Evolutionary conservation across 352 stramenopile genomes (phyloP), one percentile per base, ranked within the genome.

Genomic region (Phytophthora foliorum): DNA sequence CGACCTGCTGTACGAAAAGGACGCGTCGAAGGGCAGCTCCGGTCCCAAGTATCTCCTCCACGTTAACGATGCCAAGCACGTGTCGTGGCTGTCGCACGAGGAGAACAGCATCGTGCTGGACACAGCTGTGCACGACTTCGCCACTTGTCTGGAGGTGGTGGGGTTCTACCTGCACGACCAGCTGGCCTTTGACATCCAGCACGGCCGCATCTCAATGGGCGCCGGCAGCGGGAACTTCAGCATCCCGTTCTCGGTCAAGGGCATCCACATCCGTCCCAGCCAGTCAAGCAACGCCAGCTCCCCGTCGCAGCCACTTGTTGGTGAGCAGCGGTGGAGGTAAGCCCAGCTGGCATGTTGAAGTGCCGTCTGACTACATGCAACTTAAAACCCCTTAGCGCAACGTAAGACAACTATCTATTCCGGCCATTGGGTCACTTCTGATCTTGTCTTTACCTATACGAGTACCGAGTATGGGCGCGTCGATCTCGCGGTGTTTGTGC

Each of bases 141-240:
- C 83, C 48, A 72, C 75, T 36, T 95, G 88, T 58, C 70, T 85
- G 55, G 74, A 86, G 24, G 72, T 95, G 6, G 75, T 95, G 32
- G 67, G 72, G 10, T 69, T 92, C 27, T 94, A 92, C 54, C 53
- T 94, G 17, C 70, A 84, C 31, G 74, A 95, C 64, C 49, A 80
- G 41, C 73, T 95, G 29, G 67, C 70, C 6, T 94, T 95, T 63
- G 77, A 90, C 58, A 86, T 95, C 25, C 67, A 84, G 36, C 76
- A 80, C 38, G 88, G 88, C 13, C 59, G 53, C 50, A 87, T 94
- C 51, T 75, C 58, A 16, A 75, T 95, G 57, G 80, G 78, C 22
- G 81, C 72, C 2, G 84, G 76, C 21, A 86, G 67, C 19, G 84
- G 81, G 24, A 92, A 92, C 71, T 81, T 95, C 41, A 85, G 69